phyloP scores from a whole-genome alignment of 805 yeast genomes.

The Wickerhamiella azyma region DNA sequence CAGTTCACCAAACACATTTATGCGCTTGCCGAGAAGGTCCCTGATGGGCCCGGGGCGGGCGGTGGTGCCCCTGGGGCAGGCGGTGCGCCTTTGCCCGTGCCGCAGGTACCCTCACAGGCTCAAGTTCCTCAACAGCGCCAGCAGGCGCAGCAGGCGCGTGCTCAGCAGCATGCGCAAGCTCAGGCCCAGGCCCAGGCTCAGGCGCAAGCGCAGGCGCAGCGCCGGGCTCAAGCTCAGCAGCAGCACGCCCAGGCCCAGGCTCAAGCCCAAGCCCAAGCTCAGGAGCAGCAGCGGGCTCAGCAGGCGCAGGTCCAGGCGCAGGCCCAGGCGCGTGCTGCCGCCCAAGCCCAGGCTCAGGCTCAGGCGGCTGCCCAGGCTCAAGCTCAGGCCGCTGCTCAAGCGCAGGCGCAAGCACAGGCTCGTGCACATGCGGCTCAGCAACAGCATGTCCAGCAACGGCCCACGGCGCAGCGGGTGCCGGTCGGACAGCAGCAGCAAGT shows the following conservation, averaged over 20 bases:
- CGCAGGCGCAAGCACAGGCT: constrained; percentile 15
- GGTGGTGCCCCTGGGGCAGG: constrained; percentile 12
- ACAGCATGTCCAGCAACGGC: constrained; percentile 13
- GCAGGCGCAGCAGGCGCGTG: no score
- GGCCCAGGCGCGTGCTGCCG: constrained; percentile 4
- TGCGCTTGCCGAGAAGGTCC: constrained; percentile 23
- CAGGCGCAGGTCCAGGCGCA: constrained; percentile 9
- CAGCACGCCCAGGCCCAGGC: constrained; percentile 16
- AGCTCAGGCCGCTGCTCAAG: constrained; percentile 15
- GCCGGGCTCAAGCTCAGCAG: constrained; percentile 14
- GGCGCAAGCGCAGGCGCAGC: constrained; percentile 17
- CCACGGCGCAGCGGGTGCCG: constrained; percentile 9
- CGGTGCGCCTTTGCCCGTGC: no score
- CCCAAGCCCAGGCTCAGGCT: constrained; percentile 11
- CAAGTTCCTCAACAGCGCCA: constrained; percentile 19
- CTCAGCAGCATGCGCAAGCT: no score
- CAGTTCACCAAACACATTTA: constrained; percentile 20
- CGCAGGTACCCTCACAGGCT: constrained; percentile 15
- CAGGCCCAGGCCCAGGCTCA: constrained; percentile 18
- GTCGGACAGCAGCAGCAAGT: constrained; percentile 11
- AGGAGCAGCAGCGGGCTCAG: constrained; percentile 22
- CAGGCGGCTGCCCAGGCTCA: constrained; percentile 14
- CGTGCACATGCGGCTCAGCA: constrained; percentile 16
- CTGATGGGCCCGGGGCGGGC: constrained; percentile 25
- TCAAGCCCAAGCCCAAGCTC: constrained; percentile 16